A percentile compares a stretch with the other conserved stretches of the same genome.
phyloP scores from a whole-genome alignment of 441 rosid species.

The Erodium texanum region DNA sequence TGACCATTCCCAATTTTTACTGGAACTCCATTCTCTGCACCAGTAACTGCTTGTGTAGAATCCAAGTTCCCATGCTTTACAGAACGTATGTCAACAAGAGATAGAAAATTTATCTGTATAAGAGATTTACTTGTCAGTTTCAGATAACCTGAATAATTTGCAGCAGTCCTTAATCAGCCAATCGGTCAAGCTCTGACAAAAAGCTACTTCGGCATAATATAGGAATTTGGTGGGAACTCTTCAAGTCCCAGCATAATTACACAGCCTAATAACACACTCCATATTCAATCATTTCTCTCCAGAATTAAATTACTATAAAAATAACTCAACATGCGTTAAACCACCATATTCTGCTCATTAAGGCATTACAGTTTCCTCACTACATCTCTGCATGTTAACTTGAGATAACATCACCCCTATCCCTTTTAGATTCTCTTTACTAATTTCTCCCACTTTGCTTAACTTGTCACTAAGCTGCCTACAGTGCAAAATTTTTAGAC shows the following conservation, averaged over 20 bases:
- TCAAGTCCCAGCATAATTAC: background rate
- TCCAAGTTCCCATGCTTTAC: constrained; percentile 32
- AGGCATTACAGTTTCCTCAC: background rate
- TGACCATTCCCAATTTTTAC: constrained; percentile 26
- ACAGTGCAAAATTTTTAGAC: background rate
- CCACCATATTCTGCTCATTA: too few relatives aligned
- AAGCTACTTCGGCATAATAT: background rate
- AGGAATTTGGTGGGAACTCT: background rate
- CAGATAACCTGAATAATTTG: background rate
- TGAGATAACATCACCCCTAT: background rate
- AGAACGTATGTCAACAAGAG: constrained; percentile 62
- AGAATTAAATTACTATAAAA: background rate
- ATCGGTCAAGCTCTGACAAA: too few relatives aligned
- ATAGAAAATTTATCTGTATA: constrained; percentile 61
- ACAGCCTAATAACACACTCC: background rate
- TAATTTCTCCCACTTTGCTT: background rate
- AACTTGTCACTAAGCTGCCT: background rate
- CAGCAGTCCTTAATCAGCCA: too few relatives aligned
- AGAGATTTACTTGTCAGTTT: constrained; percentile 17
- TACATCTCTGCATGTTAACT: background rate
- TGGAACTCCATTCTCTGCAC: constrained; percentile 17
- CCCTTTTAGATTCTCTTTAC: background rate
- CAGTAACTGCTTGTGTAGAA: constrained; percentile 21
- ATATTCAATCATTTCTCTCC: background rate
- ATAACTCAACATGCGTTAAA: background rate